Evolutionary conservation across 805 yeast species (phyloP), one percentile per base, ranked within the genome.

Genomic region (Monosporozyma aerobia): DNA sequence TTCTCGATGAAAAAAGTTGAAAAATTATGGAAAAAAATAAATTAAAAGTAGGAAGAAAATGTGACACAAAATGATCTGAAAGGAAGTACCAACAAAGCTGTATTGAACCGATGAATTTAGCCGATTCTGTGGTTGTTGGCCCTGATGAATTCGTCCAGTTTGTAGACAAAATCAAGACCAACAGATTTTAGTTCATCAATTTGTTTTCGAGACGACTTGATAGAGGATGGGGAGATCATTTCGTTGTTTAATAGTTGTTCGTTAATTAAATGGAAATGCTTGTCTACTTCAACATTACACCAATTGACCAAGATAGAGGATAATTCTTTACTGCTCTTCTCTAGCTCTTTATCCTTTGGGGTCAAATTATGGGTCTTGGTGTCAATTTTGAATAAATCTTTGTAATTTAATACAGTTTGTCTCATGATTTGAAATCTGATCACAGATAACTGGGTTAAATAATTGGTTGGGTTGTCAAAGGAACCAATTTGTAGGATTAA

Each of bases 101-200:
- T 11, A 11, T 32, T 32, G 35, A 32, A 32, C 35, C 14, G 35
- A 11, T 32, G 39, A 14, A 1, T 19, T 48, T 32, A 53, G 14
- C 54, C 51, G 29, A 57, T 57, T 49, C 47, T 53, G 39, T 51
- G 47, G 37, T 44, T 51, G 51, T 67, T 65, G 46, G 48, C 57
- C 30, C 61, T 60, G 32, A 67, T 62, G 47, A 67, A 68, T 44
- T 68, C 70, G 35, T 79, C 79, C 59, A 87, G 74, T 60, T 85
- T 70, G 65, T 81, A 87, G 50, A 82, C 92, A 56, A 88, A 82
- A 60, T 87, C 88, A 46, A 90, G 69, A 0, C 95, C 94, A 22
- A 78, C 80, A 0, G 71, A 67, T 59, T 81, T 81, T 58, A 89
- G 69, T n/a, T 77, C 80, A 37, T 74, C 72, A 32, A 84, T 79